Evolutionary conservation across 202 grass and related monocot species (phyloP).

Genomic region (Thinopyrum obtusiflorum): DNA sequence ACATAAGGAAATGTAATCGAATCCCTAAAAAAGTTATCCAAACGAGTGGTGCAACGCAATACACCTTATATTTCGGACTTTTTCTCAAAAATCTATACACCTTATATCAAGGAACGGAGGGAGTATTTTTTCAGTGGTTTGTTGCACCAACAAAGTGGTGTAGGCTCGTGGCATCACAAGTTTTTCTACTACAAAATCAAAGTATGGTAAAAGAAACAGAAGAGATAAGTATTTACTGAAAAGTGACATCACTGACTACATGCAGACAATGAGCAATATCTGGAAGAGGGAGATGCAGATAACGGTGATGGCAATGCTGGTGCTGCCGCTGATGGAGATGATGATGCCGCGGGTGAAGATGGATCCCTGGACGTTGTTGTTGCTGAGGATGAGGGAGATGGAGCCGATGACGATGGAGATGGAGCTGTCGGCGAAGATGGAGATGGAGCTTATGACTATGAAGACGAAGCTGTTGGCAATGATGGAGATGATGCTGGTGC

Average conservation of each 20-base stretch:
- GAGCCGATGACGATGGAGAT: not conserved
- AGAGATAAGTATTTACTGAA: not conserved
- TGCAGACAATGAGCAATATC: slow-evolving; percentile 11
- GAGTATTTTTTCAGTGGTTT: too few relatives aligned
- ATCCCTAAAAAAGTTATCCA: too few relatives aligned
- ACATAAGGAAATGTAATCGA: too few relatives aligned
- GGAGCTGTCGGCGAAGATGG: not conserved
- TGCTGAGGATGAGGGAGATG: not conserved
- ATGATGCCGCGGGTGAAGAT: not conserved
- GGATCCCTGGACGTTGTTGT: not conserved
- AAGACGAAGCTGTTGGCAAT: not conserved
- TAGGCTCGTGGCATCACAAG: not conserved
- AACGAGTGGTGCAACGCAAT: too few relatives aligned
- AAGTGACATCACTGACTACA: not conserved
- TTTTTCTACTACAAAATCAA: not conserved
- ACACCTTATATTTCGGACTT: too few relatives aligned
- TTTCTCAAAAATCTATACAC: too few relatives aligned
- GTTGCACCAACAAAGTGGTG: not conserved
- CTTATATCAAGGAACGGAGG: too few relatives aligned
- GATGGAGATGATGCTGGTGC: not conserved
- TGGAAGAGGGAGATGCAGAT: slow-evolving; percentile 9
- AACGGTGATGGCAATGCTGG: slow-evolving; percentile 12
- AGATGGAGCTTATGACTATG: not conserved
- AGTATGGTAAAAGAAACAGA: not conserved
- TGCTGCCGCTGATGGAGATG: not conserved